These are phyloP conservation scores for Suaeda aralocaspica DNA, from an alignment of 148 eudicot genomes.

Conservation along the genomic window DNA sequence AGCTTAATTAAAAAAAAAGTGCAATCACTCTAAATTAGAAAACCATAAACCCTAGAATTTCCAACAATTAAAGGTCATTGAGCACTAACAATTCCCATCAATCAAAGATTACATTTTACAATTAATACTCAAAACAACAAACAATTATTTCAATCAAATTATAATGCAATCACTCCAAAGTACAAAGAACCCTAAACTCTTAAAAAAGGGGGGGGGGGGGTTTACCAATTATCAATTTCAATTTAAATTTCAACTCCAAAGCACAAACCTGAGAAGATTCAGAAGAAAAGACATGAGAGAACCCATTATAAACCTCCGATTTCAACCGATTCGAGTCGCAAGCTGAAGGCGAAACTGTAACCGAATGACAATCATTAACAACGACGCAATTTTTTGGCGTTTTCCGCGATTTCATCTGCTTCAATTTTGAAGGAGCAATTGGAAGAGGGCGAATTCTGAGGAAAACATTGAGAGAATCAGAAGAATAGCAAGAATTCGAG, in stretches of 20 bases:
- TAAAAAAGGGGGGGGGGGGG: background rate
- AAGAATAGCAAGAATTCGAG: background rate
- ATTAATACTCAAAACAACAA: no score
- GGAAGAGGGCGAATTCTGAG: slow-evolving; percentile 52
- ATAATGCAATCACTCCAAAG: no score
- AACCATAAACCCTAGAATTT: background rate
- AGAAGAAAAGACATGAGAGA: slow-evolving; percentile 50
- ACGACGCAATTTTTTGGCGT: slow-evolving; percentile 33
- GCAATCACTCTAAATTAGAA: background rate
- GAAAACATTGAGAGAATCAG: slow-evolving; percentile 49
- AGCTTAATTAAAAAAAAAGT: background rate
- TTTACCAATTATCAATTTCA: no score
- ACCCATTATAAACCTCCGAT: slow-evolving; percentile 64
- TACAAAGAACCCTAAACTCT: no score
- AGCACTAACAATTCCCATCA: no score
- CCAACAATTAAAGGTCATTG: background rate
- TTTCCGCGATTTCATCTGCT: slow-evolving; percentile 23
- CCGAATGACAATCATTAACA: slow-evolving; percentile 48
- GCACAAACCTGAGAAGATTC: slow-evolving; percentile 60
- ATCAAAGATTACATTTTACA: no score
- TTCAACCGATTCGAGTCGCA: slow-evolving; percentile 36
- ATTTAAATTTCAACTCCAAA: background rate
- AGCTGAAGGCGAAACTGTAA: slow-evolving; percentile 46
- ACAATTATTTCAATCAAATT: no score
- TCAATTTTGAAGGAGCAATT: background rate